A percentile compares a stretch with the other conserved stretches of the same genome.
Conservation (phyloP, 75 land plant genomes). For the Ceratopteris richardii region DNA sequence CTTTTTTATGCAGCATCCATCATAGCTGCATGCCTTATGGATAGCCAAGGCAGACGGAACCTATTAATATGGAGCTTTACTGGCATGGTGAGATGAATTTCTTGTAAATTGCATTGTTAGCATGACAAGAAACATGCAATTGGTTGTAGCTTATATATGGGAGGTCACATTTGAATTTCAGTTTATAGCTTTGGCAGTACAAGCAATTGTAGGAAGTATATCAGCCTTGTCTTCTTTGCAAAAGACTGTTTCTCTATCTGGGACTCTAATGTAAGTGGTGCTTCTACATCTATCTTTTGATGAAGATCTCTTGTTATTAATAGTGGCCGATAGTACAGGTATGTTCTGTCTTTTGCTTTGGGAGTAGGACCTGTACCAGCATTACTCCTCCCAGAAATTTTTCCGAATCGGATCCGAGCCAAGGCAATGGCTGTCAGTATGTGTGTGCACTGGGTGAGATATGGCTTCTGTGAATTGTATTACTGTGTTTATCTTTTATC, state of each 20-base stretch:
- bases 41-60: constrained; percentile 63
- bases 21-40: constrained; percentile 75
- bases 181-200: constrained; percentile 28
- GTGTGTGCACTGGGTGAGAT: constrained; percentile 88
- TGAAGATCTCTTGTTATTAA: too few relatives aligned
- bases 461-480: neutral
- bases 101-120: too few relatives aligned
- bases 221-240: too few relatives aligned
- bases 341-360: constrained; percentile 77
- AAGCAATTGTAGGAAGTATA: too few relatives aligned
- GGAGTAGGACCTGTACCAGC: constrained; percentile 97
- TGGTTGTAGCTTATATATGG: too few relatives aligned
- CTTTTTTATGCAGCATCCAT: constrained; percentile 49
- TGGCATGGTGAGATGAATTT: constrained; percentile 85
- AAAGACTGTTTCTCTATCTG: too few relatives aligned
- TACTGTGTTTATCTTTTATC: neutral
- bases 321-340: constrained; percentile 2
- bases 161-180: neutral
- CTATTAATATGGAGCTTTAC: constrained; percentile 70
- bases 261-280: neutral
- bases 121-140: too few relatives aligned
- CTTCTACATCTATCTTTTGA: neutral
- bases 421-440: constrained; percentile 93
- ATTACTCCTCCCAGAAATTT: constrained; percentile 81
- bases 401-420: constrained; percentile 35